Percentiles rank a stretch among this genome's conserved stretches.
phyloP scores from a whole-genome alignment of 192 early-diverging fungal species.

The Mortierella antarctica region DNA sequence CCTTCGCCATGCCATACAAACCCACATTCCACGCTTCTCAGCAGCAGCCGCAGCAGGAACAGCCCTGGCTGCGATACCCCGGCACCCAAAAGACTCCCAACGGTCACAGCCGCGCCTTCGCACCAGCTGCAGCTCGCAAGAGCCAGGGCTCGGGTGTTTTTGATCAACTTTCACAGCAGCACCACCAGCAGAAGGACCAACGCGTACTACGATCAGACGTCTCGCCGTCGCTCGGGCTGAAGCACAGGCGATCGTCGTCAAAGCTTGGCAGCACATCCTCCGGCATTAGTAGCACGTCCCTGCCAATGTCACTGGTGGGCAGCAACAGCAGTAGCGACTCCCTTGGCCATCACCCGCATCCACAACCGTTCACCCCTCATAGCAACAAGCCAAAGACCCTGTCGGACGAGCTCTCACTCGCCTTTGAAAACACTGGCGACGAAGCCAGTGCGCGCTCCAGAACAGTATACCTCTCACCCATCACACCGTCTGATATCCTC shows the following conservation, averaged over 20 bases:
- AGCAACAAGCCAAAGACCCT: slow-evolving; percentile 24
- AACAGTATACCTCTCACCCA: slow-evolving; percentile 27
- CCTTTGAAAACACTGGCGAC: slow-evolving; percentile 9
- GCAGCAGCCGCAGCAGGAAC: slow-evolving; percentile 1
- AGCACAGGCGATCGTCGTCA: slow-evolving; percentile 36
- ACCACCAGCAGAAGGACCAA: background rate
- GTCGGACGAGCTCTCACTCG: slow-evolving; percentile 33
- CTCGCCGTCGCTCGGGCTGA: background rate
- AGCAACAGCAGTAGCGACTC: slow-evolving; percentile 36
- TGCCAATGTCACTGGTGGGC: slow-evolving; percentile 14
- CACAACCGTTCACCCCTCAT: background rate
- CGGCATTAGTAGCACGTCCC: slow-evolving; percentile 5
- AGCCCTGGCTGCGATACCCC: slow-evolving; percentile 45
- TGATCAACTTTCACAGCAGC: background rate
- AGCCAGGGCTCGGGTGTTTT: background rate
- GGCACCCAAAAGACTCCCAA: slow-evolving; percentile 27
- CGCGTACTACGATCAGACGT: slow-evolving; percentile 8
- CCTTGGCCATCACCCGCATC: slow-evolving; percentile 5
- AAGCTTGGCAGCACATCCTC: slow-evolving; percentile 12
- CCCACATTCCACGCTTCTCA: slow-evolving; percentile 10
- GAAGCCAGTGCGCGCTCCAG: slow-evolving; percentile 11
- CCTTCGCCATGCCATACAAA: background rate
- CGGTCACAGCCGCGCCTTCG: slow-evolving; percentile 31
- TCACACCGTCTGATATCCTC: slow-evolving; percentile 48
- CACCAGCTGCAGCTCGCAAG: background rate